Conservation (phyloP, 2,329 filamentous ascomycete species). For the Aspergillus phoenicis region DNA sequence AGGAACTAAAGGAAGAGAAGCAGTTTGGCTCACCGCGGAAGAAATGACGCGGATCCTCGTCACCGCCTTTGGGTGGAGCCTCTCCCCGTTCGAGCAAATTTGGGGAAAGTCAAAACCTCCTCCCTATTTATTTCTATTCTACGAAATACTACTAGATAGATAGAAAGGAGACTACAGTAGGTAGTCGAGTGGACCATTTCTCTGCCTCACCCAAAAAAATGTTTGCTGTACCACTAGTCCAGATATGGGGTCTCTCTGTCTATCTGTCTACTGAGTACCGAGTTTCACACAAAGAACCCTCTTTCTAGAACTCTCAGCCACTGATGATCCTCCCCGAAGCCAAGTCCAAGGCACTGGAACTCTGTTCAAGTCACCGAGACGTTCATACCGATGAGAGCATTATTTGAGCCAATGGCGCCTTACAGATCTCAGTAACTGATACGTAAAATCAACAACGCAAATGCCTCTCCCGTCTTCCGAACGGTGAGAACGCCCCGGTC, state of each 20-base stretch:
- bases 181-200: background rate
- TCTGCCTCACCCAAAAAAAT: background rate
- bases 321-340: background rate
- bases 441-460: background rate
- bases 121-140: background rate
- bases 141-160: too few species aligned
- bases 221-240: too few species aligned
- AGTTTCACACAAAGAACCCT: background rate
- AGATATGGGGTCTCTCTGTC: too few species aligned
- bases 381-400: background rate
- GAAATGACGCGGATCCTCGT: constrained; percentile 27
- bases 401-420: background rate
- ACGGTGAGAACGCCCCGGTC: background rate
- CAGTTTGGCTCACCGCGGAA: constrained; percentile 15
- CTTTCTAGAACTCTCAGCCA: background rate
- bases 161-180: too few species aligned
- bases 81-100: background rate
- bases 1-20: constrained; percentile 13
- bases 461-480: background rate
- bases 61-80: constrained; percentile 24
- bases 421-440: background rate
- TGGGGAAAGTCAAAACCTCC: constrained; percentile 1
- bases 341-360: background rate
- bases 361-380: background rate
- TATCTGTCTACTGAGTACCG: too few species aligned